Evolutionary conservation across 768 basidiomycete species (phyloP), one percentile per base, ranked within the genome.

Genomic region (Clitopilus hobsonii): DNA sequence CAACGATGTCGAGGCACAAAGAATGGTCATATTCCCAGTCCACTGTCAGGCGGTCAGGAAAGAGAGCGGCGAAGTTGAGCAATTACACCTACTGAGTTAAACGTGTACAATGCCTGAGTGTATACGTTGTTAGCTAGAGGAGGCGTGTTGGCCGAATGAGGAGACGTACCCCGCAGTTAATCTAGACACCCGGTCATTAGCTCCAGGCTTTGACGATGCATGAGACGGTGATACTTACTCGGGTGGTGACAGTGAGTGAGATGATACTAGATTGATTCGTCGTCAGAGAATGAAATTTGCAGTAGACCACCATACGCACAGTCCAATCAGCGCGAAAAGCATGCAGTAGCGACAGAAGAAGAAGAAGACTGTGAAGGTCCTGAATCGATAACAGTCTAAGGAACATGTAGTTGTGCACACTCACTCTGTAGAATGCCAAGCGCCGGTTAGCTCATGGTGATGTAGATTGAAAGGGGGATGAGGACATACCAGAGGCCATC

Each of bases 301-400:
- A 48, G 38, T 26, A 24, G 38, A 8, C 23, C 52, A 47, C 32
- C 32, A 26, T 2, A 69, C 82, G 69, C 63, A 85, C 86, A 89
- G 58, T 54, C 86, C 85, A 58, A 84, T 65, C 61, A 88, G 74
- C 3, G 86, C 78, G 54, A 81, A 72, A n/a, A 89, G 62, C 75
- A 88, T 82, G 66, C 83, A 85, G 65, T 89, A 89, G 56, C 87
- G 82, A 64, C 82, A 85, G 23, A 86, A 69, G 65, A 89, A 87
- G 64, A 86, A 85, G 57, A 86, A 83, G 23, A 81, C 86, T 73
- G 48, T 1, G 22, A 30, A 41, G 24, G 24, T 57, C 60, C 29
- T 27, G 14, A 27, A 27, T 27, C 10, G 27, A 18, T 24, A 20
- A 8, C 5, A 51, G 24, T 26, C 49, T 49, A 36, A 36, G 5